Base-by-base conservation (phyloP, 2,329 filamentous ascomycete species). In the Sordariomycetes sp. region DNA sequence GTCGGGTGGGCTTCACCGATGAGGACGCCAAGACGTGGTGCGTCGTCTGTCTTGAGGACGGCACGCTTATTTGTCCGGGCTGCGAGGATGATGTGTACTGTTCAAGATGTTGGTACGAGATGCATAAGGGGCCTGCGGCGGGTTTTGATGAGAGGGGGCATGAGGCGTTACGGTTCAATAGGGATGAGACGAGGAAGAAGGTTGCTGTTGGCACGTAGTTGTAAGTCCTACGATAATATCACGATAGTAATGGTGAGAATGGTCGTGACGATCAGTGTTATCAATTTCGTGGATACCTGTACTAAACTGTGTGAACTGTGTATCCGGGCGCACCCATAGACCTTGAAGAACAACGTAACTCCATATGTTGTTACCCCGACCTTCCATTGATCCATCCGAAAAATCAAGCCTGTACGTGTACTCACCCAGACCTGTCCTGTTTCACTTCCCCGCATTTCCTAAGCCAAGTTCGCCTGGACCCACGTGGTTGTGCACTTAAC, bases 21-120 rank as follows among this genome's bases (percentile, higher is more conserved):
- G 84, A 86, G 36, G 87, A 92, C 63, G 77, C 85, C 60, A 82
- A 85, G 50, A 81, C 78, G 1, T 95, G 89, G 88, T 95, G 90
- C 67, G 80, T 85, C 35, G 90, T 94, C 10, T 95, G 90, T 66
- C 82, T 86, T 53, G 87, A 90, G 59, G 87, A 94, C 65, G 89
- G 86, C 0, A 83, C 82, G 2, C 71, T 94, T 32, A 77, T 77
- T 58, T 95, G 90, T 66, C 66, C 84, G 0, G 88, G 85, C 2
- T 95, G 90, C 64, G 82, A 83, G 39, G 70, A 71, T 32, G 83
- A 91, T 61, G 73, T 89, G 48, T 95, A 92, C 66, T 95, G 90
- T 67, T 74, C 77, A 24, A 74, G 79, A 17, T 95, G 90, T 72
- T 95, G 89, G 89, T 79, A 77, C 59, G 89, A 92, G 65, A 89